Evolutionary conservation across 2,329 filamentous ascomycete genomes (phyloP), one percentile per base, ranked within the genome.

Genomic region (Cercospora citrullina): DNA sequence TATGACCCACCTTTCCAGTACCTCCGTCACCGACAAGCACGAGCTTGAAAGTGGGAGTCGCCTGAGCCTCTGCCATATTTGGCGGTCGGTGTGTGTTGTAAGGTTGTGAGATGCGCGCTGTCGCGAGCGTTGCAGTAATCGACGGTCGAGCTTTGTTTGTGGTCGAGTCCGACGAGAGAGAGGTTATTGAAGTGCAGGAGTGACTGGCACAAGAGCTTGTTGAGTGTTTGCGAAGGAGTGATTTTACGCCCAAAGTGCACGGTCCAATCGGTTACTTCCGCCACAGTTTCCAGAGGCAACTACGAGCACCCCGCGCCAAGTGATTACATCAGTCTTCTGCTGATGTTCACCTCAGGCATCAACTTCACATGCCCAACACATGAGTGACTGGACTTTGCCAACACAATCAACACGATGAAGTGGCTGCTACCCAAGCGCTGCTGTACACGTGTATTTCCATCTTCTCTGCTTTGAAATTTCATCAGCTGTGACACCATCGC

Each of bases 1-100:
- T 57, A 14, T 39, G 62, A 64, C 89, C 84, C 84, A 96, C 95
- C 94, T 99, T 99, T 86, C 95, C 95, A 79, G 95, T 99, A 88
- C 95, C 95, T 84, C 95, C 95, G 82, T 99, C 95, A 83, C 95
- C 95, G 80, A 99, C 95, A 85, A 99, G 93, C 82, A 99, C 95
- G 79, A 99, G 92, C 92, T 99, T 99, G 91, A 99, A 99, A 83
- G 93, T 97, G 75, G 94, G 93, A 73, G 81, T 78, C 23, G 48
- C 23, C 31, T 63, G 66, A 51, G 53, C 67, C 31, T 68, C 69
- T 28, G 65, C 64, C 26, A 70, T 71, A 63, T 72, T 69, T 42
- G 61, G 61, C 39, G 69, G 9, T 65, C 68, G 65, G 26, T 66
- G n/a, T 60, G 69, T 58, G 65, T 31, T 31, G 30, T 18, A 39